Base-by-base conservation (phyloP, 2,329 filamentous ascomycete species). In the Pestalotiopsis sp. region DNA sequence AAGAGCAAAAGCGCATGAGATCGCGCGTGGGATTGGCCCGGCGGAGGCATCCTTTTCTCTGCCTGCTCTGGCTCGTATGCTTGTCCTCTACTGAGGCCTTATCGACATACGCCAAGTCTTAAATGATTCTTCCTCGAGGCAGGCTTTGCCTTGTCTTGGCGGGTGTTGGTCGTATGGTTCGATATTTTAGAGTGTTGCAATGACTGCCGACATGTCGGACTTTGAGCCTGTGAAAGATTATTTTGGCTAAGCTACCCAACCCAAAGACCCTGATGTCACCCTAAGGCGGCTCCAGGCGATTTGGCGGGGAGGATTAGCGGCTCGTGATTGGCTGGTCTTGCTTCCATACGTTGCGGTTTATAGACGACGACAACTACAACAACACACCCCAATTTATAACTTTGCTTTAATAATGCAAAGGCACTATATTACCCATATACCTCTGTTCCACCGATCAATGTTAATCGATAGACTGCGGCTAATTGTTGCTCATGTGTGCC, bases 1-100 rank as follows among this genome's bases (percentile, higher is more conserved):
- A 97, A 90, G 2, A 97, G 85, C 2, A 97, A 88, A 25, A 97
- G 83, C 78, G 94, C 95, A 80, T 97, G 94, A 23, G 93, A 95
- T 72, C 93, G 89, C 38, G 92, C 87, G 76, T 97, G 93, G 61
- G 87, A 83, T 59, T 87, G 81, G n/a, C 83, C 82, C 23, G 84
- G 81, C 4, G 88, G 84, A 36, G 89, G 82, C 89, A 91, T 91
- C 13, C 60, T 58, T 23, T 52, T 64, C 12, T 71, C 2, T 36
- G 52, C 40, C 66, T 52, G 45, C 20, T 20, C 12, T 36, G 31
- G 31, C 11, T 13, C 41, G 41, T 52, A n/a, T 52, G 4, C 45
- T n/a, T 52, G 14, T n/a, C 14, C n/a, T 7, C n/a, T 49, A 4
- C 2, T 6, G 13, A 17, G 14, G 20, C n/a, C 20, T 49, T 6